A percentile compares a stretch with the other conserved stretches of the same genome.
Evolutionary conservation across 257 asterid species (phyloP).

Genomic region (Solanum acaule): DNA sequence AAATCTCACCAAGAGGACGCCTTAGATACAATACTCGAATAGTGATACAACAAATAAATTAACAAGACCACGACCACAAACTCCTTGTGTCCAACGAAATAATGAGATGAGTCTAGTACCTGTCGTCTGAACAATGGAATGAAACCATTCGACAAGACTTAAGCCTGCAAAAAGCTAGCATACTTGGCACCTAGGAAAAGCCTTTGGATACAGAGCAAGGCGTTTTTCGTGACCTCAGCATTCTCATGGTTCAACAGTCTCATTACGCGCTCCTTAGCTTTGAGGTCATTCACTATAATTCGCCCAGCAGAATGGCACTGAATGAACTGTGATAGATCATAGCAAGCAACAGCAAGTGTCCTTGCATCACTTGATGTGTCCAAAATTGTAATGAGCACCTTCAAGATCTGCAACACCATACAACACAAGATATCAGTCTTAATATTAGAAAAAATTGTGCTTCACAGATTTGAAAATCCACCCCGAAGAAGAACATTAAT

Average conservation of each 20-base stretch:
- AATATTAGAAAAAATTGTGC: neutral
- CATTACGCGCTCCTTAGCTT: slow-evolving; percentile 95
- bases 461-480: neutral
- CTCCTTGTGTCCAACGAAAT: neutral
- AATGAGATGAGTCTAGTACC: neutral
- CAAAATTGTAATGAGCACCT: slow-evolving; percentile 80
- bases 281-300: slow-evolving; percentile 74
- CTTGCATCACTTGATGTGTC: slow-evolving; percentile 80
- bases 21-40: neutral
- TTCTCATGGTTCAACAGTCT: slow-evolving; percentile 88
- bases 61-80: neutral
- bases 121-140: neutral
- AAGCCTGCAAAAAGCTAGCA: slow-evolving; percentile 88
- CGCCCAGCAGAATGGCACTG: slow-evolving; percentile 94
- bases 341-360: slow-evolving; percentile 90
- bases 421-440: neutral
- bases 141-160: neutral
- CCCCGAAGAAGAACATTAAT: neutral
- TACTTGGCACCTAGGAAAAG: slow-evolving; percentile 91
- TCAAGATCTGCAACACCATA: slow-evolving; percentile 46
- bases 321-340: slow-evolving; percentile 86
- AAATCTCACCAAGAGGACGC: neutral
- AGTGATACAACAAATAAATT: neutral
- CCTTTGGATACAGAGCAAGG: slow-evolving; percentile 95
- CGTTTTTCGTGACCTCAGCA: slow-evolving; percentile 84